Evolutionary conservation across 1,284 basidiomycete species (phyloP), one percentile per base, ranked within the genome.

Genomic region (Phlebopus sp.): DNA sequence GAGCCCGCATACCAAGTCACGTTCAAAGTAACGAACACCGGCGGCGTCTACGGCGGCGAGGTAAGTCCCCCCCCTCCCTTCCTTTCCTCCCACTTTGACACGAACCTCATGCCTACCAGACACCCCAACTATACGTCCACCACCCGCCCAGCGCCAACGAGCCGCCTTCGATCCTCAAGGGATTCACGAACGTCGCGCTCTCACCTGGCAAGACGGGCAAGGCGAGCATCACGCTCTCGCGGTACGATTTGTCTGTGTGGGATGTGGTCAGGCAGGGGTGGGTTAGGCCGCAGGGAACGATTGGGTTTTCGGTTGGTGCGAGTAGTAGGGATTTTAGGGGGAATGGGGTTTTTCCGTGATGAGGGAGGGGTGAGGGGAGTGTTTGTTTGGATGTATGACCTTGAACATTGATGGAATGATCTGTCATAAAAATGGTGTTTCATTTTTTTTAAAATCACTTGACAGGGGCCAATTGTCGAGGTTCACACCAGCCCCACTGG

Each of bases 201-300:
- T 51, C 59, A 0, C 69, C 77, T 8, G 77, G 76, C 0, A 59
- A 77, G 51, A 73, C 63, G 14, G 65, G 65, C 53, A 63, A 54
- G 0, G 77, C 81, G 9, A 70, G 66, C 1, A 72, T 86, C 55
- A 66, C 66, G 18, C 67, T 85, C 37, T 79, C 81, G 10, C 72
- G 81, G 30, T 78, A 82, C 55, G 79, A 81, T 53, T 60, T 84
- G 49, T 78, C 75, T n/a, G 68, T 76, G 47, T 81, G 78, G 78
- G 75, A 79, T 59, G 69, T 64, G 3, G 64, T 56, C 5, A 59
- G 55, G 11, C 74, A 76, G 53, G 69, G 70, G 2, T 76, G 72
- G 70, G 58, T 62, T 39, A 63, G 59, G 37, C 72, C 71, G 14
- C 49, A 53, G 17, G 75, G 72, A 7, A 63, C 56, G 21, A 68